Evolutionary conservation across 495 filamentous ascomycete species (phyloP), one percentile per base, ranked within the genome.

Genomic region (Tetracladium setigerum): DNA sequence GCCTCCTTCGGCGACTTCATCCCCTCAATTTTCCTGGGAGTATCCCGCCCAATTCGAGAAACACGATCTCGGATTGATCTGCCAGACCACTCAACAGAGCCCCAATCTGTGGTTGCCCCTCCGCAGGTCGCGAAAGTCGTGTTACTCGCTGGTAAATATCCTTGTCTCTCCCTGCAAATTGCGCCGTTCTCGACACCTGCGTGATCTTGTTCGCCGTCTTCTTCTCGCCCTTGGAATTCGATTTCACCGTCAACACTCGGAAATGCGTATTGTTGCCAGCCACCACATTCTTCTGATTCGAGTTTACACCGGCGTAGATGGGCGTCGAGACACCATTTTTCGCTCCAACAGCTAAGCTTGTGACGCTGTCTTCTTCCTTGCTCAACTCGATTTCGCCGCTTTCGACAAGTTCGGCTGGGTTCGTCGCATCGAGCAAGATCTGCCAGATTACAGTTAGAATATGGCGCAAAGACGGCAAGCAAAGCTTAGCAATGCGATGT

Each of bases 281-380:
- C 54, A 79, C 66, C 41, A 86, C 74, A 35, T 88, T 78, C 1
- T 65, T 71, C 24, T 78, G 69, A 38, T 83, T 84, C 44, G 88
- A 94, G 63, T 96, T 96, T 64, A 95, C 84, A 36, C 92, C 91
- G 8, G 87, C 82, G 44, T 85, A 78, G n/a, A 84, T 70, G 46
- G 79, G 66, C 19, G 82, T 68, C n/a, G 72, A 71, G 40, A 67
- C 67, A 38, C 75, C 75, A 40, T 67, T 72, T 27, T 67, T 63
- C 40, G 77, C 65, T 31, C 83, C 77, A 47, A 79, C 75, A 18
- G 79, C 88, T 38, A 97, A 71, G 33, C 84, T 86, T 47, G 83
- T 90, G 54, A 95, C 88, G 36, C 84, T 94, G 70, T 98, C 92
- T 67, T 96, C 92, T 58, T 95, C 80, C 57, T 78, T 75, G 55